Conservation (phyloP, 441 rosid species). For the Gossypium gossypioides region DNA sequence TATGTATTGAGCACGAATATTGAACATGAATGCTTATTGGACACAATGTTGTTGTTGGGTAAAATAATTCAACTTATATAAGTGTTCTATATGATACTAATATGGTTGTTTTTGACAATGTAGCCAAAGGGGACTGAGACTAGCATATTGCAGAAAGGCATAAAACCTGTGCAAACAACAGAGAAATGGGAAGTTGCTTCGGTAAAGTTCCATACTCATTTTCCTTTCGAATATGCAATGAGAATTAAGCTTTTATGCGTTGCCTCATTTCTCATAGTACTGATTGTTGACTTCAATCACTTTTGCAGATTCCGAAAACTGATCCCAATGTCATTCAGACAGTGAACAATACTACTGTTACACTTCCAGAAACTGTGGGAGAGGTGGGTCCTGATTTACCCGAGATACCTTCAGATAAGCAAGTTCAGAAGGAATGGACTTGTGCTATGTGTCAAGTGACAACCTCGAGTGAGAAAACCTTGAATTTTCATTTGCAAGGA, state of each 20-base stretch:
- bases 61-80: background rate
- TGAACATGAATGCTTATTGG: background rate
- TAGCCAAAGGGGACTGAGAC: conserved; percentile 3
- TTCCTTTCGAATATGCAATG: background rate
- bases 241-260: background rate
- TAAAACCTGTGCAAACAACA: conserved; percentile 4
- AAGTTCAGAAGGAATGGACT: conserved; percentile 18
- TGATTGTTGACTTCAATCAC: background rate
- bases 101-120: background rate
- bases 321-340: background rate
- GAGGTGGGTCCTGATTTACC: background rate
- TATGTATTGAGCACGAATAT: background rate
- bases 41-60: background rate
- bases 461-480: conserved; percentile 11
- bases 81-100: background rate
- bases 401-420: background rate
- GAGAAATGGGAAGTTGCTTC: conserved; percentile 15
- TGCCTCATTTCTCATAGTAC: background rate
- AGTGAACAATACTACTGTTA: background rate
- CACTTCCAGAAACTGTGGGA: background rate
- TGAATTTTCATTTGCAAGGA: conserved; percentile 23
- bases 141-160: conserved; percentile 2
- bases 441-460: conserved; percentile 24
- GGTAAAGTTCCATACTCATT: conserved; percentile 5
- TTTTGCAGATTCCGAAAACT: conserved; percentile 10